Base-by-base conservation (phyloP, 768 basidiomycete species). In the Symmetrospora coprosmae region DNA sequence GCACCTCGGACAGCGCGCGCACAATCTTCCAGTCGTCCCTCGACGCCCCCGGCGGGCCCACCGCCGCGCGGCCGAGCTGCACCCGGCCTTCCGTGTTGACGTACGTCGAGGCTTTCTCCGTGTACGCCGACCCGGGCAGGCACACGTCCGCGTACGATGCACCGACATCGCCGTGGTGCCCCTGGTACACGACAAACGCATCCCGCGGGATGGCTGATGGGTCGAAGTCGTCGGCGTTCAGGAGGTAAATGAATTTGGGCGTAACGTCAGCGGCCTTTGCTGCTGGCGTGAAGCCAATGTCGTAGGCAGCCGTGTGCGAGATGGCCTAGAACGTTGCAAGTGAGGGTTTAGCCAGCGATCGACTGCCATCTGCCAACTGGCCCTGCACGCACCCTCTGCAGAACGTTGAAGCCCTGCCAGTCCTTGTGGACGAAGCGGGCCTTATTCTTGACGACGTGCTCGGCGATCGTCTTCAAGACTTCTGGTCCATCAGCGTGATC, bases 151-250 rank as follows among this genome's bases (percentile, higher is more conserved):
- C 94, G 23, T 90, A 82, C 68, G 89, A 87, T 2, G 94, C 94
- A 34, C 94, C 92, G 55, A 87, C 77, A 72, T 99, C 94, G 67
- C 94, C 94, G 70, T 99, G 94, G 72, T 96, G 91, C 34, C 94
- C 94, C 70, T 97, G 94, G 73, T 99, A 99, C 14, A 99, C 92
- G 45, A 97, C 91, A 69, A 97, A 97, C 2, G 92, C 89, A 67
- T 88, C 81, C 59, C 80, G 76, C 30, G 94, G 91, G 61, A 99
- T 91, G 2, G 84, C 81, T 49, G 81, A 79, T 38, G 88, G 85
- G 71, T 90, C 82, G 53, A 97, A 73, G 69, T 96, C 91, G 69
- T 99, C 94, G 6, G 94, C 90, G 72, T 91, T 91, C 60, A 99
- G 80, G 50, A 99, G 83, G 75, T 94, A 96, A 65, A 99, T 75